phyloP scores from a whole-genome alignment of 768 basidiomycete genomes.

The Kwoniella botswanensis region DNA sequence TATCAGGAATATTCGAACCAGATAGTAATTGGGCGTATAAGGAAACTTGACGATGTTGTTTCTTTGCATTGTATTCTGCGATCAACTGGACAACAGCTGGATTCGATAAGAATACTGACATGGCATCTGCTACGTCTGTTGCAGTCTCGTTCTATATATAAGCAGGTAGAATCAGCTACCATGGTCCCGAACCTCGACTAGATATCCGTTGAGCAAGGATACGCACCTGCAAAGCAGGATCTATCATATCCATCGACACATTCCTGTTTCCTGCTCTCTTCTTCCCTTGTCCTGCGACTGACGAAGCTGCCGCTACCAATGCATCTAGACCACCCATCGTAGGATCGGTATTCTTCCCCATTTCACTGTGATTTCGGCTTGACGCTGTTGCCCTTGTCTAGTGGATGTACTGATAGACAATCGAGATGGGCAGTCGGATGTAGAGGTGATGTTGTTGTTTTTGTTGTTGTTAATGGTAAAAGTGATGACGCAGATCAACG shows the following conservation, averaged over 20 bases:
- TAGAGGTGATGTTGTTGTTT: background rate
- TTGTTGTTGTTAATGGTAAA: background rate
- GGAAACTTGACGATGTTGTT: constrained; percentile 22
- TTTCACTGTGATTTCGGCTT: background rate
- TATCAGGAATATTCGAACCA: constrained; percentile 18
- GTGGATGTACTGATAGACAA: background rate
- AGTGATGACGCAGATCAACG: constrained; percentile 23
- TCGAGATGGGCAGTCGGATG: background rate
- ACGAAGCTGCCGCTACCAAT: constrained; percentile 31
- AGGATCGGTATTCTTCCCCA: constrained; percentile 21
- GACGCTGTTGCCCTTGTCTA: background rate
- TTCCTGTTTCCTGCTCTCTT: constrained; percentile 8
- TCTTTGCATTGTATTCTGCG: constrained; percentile 20
- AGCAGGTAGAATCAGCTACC: background rate
- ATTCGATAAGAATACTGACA: constrained; percentile 18
- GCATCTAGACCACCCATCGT: constrained; percentile 33
- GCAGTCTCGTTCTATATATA: background rate
- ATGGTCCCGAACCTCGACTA: background rate
- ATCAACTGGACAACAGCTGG: constrained; percentile 25
- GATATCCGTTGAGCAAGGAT: background rate
- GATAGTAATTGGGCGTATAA: constrained; percentile 20
- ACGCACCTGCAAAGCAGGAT: constrained; percentile 31
- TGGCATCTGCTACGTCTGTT: constrained; percentile 19
- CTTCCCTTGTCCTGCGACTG: constrained; percentile 25
- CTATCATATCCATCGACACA: constrained; percentile 24